Evolutionary conservation across 2,329 filamentous ascomycete species (phyloP), one percentile per base, ranked within the genome.

Genomic region (Diaporthe citri): DNA sequence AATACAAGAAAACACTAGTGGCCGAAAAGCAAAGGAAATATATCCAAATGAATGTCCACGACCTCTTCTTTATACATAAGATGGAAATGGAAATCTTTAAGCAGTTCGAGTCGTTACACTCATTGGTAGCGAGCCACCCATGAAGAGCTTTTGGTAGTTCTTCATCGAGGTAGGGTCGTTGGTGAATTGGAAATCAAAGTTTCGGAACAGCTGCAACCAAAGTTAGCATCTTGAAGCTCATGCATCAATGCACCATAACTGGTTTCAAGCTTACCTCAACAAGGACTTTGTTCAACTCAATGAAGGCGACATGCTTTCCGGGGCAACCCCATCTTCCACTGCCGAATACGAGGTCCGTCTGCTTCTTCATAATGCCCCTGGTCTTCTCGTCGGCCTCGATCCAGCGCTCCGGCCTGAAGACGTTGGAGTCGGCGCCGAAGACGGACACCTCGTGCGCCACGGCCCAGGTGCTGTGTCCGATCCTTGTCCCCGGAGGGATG

Each of bases 381-480:
- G 71, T 43, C 71, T 74, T 64, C 62, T 78, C 74, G 28, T 66
- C 66, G 17, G 71, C 73, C 72, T 77, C 76, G 13, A 76, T 59
- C 75, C 77, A 77, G 48, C 77, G 56, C 66, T 77, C 75, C 10
- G 77, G 77, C 39, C 76, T 55, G 76, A 77, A 76, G 4, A 43
- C 39, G 34, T 76, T 55, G 12, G 75, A 52, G 52, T 77, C 76
- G 10, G 34, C 57, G 25, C 76, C 77, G 51, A 77, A 78, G 3
- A 78, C 75, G 9, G 74, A 74, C 43, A 64, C 56, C 43, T 76
- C 72, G 25, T 74, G 72, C 12, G 76, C 74, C 28, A 78, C 74
- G n/a, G 77, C 73, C 64, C 77, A 73, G 25, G 76, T 77, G n/a
- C 72, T 60, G 59, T 75, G 76, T 13, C 76, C 76, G 9, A 77